phyloP scores from a whole-genome alignment of 129 eudicot species.

The Chrysanthemum seticuspe region DNA sequence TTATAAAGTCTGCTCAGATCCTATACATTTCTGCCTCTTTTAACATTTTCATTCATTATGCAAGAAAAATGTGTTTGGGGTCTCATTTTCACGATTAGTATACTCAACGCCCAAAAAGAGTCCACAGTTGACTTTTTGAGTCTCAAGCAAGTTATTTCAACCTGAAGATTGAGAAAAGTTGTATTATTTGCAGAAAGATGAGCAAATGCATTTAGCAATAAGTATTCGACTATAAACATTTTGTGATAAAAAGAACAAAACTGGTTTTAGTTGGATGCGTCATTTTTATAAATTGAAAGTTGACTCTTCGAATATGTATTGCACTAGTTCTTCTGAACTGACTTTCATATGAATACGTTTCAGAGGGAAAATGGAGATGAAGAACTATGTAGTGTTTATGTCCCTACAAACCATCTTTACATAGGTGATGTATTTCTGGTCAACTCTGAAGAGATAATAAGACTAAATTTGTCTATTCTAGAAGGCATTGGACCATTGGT shows the following conservation, averaged over 20 bases:
- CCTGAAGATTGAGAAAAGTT: background rate
- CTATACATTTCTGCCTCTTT: background rate
- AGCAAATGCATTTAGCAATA: background rate
- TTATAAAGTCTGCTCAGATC: background rate
- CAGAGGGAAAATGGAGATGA: too few relatives aligned
- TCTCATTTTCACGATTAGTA: background rate
- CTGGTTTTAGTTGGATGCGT: constrained; percentile 2
- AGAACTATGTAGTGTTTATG: too few relatives aligned
- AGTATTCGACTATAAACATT: background rate
- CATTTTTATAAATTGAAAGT: too few relatives aligned
- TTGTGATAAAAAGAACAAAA: constrained; percentile 6
- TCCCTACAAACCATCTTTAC: too few relatives aligned
- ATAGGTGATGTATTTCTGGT: constrained; percentile 83
- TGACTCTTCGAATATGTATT: too few relatives aligned
- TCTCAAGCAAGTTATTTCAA: background rate
- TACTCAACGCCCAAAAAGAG: background rate
- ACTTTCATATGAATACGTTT: too few relatives aligned
- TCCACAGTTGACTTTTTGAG: constrained; percentile 8
- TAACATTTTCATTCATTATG: background rate
- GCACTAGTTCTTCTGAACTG: too few relatives aligned
- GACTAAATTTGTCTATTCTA: constrained; percentile 84
- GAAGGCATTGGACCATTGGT: constrained; percentile 99
- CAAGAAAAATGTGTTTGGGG: background rate
- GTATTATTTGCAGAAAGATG: background rate
- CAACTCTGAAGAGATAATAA: constrained; percentile 77